Evolutionary conservation across 2,329 filamentous ascomycete species (phyloP).

Genomic region (Fusarium humuli): DNA sequence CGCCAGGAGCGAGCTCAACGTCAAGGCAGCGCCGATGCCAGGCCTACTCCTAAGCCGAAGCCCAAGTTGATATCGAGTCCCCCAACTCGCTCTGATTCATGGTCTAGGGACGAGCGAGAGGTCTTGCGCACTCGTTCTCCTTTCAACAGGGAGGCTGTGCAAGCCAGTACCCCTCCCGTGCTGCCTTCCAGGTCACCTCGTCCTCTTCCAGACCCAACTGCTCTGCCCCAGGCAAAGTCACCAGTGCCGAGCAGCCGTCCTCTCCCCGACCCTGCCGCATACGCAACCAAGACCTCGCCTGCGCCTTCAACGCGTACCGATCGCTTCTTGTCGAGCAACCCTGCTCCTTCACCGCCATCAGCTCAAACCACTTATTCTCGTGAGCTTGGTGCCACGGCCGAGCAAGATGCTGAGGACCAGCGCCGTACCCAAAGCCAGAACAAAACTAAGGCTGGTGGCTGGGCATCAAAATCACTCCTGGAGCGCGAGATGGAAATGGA

Average conservation of each 20-base stretch:
- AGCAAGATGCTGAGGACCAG: slow-evolving; percentile 72
- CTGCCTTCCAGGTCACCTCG: slow-evolving; percentile 53
- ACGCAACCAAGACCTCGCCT: slow-evolving; percentile 35
- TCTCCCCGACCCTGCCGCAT: slow-evolving; percentile 38
- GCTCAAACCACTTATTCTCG: slow-evolving; percentile 65
- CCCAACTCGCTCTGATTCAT: slow-evolving; percentile 68
- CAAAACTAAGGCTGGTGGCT: slow-evolving; percentile 71
- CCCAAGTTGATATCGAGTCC: slow-evolving; percentile 52
- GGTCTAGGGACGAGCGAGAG: slow-evolving; percentile 73
- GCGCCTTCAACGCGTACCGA: slow-evolving; percentile 63
- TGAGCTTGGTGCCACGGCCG: slow-evolving; percentile 67
- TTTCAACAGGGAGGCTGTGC: slow-evolving; percentile 53
- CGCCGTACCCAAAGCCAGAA: slow-evolving; percentile 68
- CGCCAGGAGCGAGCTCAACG: slow-evolving; percentile 62
- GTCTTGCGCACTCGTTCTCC: slow-evolving; percentile 67
- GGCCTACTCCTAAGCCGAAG: slow-evolving; percentile 40
- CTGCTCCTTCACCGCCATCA: slow-evolving; percentile 57
- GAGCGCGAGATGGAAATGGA: slow-evolving; percentile 87
- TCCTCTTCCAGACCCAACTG: slow-evolving; percentile 65
- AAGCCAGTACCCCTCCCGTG: slow-evolving; percentile 43
- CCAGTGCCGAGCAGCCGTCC: slow-evolving; percentile 31
- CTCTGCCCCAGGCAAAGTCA: slow-evolving; percentile 30
- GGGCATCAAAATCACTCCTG: slow-evolving; percentile 76
- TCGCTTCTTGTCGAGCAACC: slow-evolving; percentile 67
- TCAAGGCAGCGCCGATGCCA: slow-evolving; percentile 18